These are phyloP conservation scores for Pontederia crassipes DNA, from an alignment of 176 grass and related monocot genomes.

Conservation along the genomic window DNA sequence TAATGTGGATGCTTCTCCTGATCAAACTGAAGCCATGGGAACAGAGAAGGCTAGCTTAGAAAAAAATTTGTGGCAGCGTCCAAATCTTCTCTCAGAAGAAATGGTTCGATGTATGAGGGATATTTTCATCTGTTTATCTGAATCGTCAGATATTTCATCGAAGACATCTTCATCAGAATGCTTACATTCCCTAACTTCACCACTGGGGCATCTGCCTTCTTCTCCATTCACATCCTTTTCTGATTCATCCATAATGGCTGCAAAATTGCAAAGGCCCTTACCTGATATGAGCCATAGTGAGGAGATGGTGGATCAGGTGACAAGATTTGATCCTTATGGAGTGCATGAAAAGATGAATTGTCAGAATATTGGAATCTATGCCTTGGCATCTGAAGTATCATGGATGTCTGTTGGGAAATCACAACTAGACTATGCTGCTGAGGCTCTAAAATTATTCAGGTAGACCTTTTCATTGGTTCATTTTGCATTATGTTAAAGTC, in stretches of 20 bases:
- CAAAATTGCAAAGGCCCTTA: constrained; percentile 47
- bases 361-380: constrained; percentile 61
- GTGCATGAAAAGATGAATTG: constrained; percentile 50
- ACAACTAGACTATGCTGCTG: constrained; percentile 91
- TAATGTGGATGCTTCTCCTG: constrained; percentile 29
- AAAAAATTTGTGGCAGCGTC: constrained; percentile 47
- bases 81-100: constrained; percentile 92
- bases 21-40: constrained; percentile 27
- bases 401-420: constrained; percentile 99
- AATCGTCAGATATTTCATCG: constrained; percentile 52
- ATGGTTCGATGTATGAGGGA: constrained; percentile 99
- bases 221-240: constrained; percentile 60
- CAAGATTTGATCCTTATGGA: constrained; percentile 70
- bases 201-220: constrained; percentile 46
- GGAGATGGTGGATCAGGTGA: constrained; percentile 30
- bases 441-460: constrained; percentile 93
- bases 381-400: constrained; percentile 58
- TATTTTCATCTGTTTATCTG: constrained; percentile 82
- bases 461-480: constrained; percentile 25
- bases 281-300: constrained; percentile 37
- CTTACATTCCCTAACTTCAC: constrained; percentile 45
- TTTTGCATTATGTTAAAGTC: neutral
- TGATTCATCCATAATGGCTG: constrained; percentile 49
- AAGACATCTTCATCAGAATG: constrained; percentile 40
- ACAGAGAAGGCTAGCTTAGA: constrained; percentile 46